Evolutionary conservation across 140 eudicot genomes (phyloP), one percentile per base, ranked within the genome.

Genomic region (Erigeron philadelphicus): DNA sequence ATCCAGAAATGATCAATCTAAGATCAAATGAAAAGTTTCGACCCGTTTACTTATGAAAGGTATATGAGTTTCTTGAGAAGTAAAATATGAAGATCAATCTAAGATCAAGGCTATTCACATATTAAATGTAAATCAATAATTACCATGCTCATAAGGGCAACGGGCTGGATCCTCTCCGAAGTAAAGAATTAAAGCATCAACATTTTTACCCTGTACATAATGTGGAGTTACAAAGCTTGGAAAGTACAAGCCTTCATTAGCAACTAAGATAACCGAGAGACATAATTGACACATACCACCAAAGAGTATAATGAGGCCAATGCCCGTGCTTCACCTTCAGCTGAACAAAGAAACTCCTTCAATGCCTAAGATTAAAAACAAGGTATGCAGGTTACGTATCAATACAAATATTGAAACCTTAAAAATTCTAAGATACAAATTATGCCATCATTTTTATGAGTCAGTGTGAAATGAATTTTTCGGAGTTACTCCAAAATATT

Each of bases 131-230:
- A 53, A 57, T 42, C 63, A 63, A 61, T 73, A 77, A 11, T 35
- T 85, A 87, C 97, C 97, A 83, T 90, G 97, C 75, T 90, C 97
- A 76, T 85, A 90, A 53, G 88, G 83, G 81, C 97, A 90, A 53
- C 94, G 90, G 42, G 97, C 70, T 65, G 94, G 95, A 82, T 90
- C 97, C 81, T 87, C 97, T 42, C 97, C 95, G 47, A 90, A 90
- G 81, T 90, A 90, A 57, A 85, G 84, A 75, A 85, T 86, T 78
- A 90, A 75, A 0, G 94, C 83, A 47, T 90, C 95, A 19, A 86
- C 97, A 80, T 82, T 90, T 73, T 86, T 84, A 66, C 95, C 97
- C 97, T 64, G 45, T 43, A 64, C 18, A 42, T 16, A 17, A 5
- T 64, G 38, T 6, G 23, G 15, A 4, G 68, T 62, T 62, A 41